Evolutionary conservation across 116 monocot genomes (phyloP), one percentile per base, ranked within the genome.

Genomic region (Posidonia oceanica): DNA sequence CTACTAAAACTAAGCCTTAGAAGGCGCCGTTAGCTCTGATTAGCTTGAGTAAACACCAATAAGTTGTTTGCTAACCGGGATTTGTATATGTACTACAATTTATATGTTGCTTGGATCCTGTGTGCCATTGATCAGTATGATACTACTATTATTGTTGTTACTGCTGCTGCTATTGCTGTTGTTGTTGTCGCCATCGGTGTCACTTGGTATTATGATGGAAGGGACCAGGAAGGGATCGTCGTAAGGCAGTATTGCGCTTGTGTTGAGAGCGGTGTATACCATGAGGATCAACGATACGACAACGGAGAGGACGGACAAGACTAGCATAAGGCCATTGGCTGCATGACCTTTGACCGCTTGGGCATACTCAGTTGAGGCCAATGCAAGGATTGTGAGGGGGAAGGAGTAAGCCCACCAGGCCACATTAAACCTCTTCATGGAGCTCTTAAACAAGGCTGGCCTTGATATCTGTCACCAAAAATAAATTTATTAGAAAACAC

Each of bases 381-480:
- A 71, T 8, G 92, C 92, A 4, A 92, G 70, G 0, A 84, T 54
- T 0, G 87, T 82, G 16, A 88, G 64, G 0, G 91, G 91, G 64
- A 88, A 91, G 11, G 88, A 85, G 61, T 88, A 91, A 12, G 91
- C 88, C 87, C 91, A 91, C 91, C 91, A 91, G 1, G 83, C 81
- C 48, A 88, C 79, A 41, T 63, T 88, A 79, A 88, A 91, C 62
- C 67, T 69, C 64, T 74, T 72, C 88, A 88, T 85, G 3, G 91
- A 81, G 74, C 78, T 81, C 71, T 71, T 80, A 78, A 91, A 91
- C 76, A 91, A 11, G 2, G 73, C 54, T 17, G 88, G 87, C 66
- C 91, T 73, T 20, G 77, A 85, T 0, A 87, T 77, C 91, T 91
- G 70, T 16, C 22, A 64, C 16, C 14, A 64, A 61, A 61, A 54